Evolutionary conservation across 1,139 yeast genomes (phyloP).

Genomic region (Pneumocystis oryctolagi): DNA sequence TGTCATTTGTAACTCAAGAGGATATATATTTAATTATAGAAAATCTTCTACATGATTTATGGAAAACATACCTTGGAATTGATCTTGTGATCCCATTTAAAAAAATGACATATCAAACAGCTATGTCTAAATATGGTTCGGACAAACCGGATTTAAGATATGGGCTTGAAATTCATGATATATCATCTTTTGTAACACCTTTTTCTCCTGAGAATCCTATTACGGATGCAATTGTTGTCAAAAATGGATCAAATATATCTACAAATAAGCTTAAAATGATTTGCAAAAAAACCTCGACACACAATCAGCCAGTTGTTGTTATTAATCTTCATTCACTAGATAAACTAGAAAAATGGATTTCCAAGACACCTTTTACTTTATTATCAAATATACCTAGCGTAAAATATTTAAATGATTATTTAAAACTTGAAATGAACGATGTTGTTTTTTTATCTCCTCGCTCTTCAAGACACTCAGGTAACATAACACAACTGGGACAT

Average conservation of each 20-base stretch:
- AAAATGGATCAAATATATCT: constrained; percentile 29
- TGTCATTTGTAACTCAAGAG: constrained; percentile 60
- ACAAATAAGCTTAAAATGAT: constrained; percentile 36
- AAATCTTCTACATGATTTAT: constrained; percentile 38
- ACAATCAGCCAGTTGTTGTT: constrained; percentile 22
- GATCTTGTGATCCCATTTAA: constrained; percentile 21
- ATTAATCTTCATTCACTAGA: neutral
- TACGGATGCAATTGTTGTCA: constrained; percentile 56
- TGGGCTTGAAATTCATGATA: constrained; percentile 34
- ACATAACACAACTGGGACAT: constrained; percentile 88
- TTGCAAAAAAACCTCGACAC: constrained; percentile 2
- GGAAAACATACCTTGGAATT: constrained; percentile 34
- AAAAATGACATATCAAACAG: constrained; percentile 49
- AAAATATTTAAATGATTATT: neutral
- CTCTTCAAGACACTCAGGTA: constrained; percentile 55
- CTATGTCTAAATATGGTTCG: constrained; percentile 62
- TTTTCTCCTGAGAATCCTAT: constrained; percentile 37
- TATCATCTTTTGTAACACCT: constrained; percentile 32
- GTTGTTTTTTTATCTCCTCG: constrained; percentile 62
- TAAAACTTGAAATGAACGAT: constrained; percentile 44
- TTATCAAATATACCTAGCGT: neutral
- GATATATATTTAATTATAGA: constrained; percentile 60
- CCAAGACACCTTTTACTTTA: neutral
- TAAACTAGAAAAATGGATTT: neutral
- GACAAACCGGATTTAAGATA: constrained; percentile 87